Percentiles rank a stretch among this genome's conserved stretches.
Evolutionary conservation across 2,329 filamentous ascomycete genomes (phyloP).

Genomic region (Curvularia lunata): DNA sequence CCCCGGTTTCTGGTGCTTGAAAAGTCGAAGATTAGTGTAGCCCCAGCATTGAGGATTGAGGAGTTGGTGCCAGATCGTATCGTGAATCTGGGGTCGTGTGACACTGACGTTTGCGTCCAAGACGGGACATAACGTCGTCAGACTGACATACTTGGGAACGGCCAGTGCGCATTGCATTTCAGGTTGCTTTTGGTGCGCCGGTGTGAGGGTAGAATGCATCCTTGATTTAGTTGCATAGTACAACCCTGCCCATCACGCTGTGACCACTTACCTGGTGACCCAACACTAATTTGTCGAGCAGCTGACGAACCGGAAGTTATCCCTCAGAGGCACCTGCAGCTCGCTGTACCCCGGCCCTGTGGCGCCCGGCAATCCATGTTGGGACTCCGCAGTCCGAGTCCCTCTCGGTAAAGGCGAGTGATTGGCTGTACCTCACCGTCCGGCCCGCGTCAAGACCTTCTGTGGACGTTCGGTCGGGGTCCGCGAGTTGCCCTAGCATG

Average conservation of each 20-base stretch:
- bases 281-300: not conserved
- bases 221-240: not conserved
- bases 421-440: constrained; percentile 5
- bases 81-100: constrained; percentile 10
- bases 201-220: not conserved
- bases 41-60: not conserved
- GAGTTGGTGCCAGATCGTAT: not conserved
- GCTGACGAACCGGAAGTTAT: constrained; percentile 3
- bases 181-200: not conserved
- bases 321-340: constrained; percentile 4
- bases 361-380: not conserved
- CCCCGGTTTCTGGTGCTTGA: not conserved
- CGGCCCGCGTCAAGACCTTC: constrained; percentile 8
- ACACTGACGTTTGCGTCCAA: constrained; percentile 4
- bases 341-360: not conserved
- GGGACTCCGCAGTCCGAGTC: not conserved
- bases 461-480: constrained; percentile 3
- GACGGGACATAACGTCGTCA: not conserved
- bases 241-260: not conserved
- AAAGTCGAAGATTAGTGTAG: not conserved
- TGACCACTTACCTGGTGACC: not conserved
- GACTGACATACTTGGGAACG: not conserved
- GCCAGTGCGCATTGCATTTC: not conserved
- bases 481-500: constrained; percentile 3
- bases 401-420: not conserved